phyloP scores from a whole-genome alignment of 495 filamentous ascomycete species.

The Daldinia caldariorum region DNA sequence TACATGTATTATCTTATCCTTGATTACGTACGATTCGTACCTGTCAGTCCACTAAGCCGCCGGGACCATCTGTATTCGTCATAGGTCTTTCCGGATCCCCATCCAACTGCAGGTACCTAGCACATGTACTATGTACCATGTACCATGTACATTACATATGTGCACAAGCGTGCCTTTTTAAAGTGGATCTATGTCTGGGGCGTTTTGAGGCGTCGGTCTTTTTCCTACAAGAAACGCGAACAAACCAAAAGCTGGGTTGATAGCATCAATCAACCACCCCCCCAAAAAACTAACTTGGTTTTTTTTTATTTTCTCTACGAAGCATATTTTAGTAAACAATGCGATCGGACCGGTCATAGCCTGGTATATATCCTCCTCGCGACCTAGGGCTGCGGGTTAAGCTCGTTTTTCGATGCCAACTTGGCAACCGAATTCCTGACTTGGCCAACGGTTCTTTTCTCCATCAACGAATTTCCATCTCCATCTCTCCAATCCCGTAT shows the following conservation, averaged over 20 bases:
- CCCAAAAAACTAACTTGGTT: background rate
- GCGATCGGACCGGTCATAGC: constrained; percentile 15
- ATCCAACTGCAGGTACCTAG: background rate
- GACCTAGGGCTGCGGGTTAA: constrained; percentile 6
- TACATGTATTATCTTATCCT: background rate
- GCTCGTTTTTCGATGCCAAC: constrained; percentile 28
- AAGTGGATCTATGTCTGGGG: background rate
- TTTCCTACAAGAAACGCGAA: background rate
- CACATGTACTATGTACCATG: too few relatives aligned
- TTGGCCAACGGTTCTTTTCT: constrained; percentile 3
- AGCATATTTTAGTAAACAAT: constrained; percentile 9
- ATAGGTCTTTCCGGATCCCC: background rate
- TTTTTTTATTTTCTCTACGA: background rate
- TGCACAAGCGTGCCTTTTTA: background rate
- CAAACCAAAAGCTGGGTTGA: background rate
- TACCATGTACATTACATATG: background rate
- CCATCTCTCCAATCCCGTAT: background rate
- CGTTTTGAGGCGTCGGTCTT: constrained; percentile 2
- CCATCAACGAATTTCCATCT: constrained; percentile 5
- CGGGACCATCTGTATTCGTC: background rate
- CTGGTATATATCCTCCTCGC: constrained; percentile 8
- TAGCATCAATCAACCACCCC: background rate
- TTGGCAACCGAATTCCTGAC: constrained; percentile 6
- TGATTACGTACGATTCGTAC: too few relatives aligned
- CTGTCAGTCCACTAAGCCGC: background rate